Base-by-base conservation (phyloP, 108 stramenopile genomes). In the Cyclotella atomus region DNA sequence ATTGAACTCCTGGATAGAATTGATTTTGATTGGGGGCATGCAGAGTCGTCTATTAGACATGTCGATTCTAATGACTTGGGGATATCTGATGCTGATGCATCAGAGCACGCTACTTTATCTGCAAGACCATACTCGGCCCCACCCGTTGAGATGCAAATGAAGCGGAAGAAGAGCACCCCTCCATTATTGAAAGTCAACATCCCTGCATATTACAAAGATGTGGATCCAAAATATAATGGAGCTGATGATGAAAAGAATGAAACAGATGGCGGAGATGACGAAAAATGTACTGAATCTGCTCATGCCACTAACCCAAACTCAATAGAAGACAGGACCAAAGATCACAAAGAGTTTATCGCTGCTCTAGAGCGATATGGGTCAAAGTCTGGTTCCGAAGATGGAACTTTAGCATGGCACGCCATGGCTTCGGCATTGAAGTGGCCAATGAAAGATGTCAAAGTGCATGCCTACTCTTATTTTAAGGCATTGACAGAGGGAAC, bases 381-480 rank as follows among this genome's bases (percentile, higher is more conserved):
- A 1, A 41, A 44, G 9, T 28, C 64, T 44, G 63, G 73, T 29
- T 65, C 64, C 1, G 64, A 65, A 47, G 44, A 46, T 27, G 45
- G 64, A 3, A 49, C 64, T 7, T 24, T 47, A 53, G 73, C 73
- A 20, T 74, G 73, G 73, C 44, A 55, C 28, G 63, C 61, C 3
- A 74, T 74, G 63, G 73, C 73, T 12, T 32, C 29, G 7, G 63
- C 36, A 17, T 55, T 74, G 54, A 62, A 65, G 0, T 65, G 63
- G 53, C 2, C 54, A 8, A 24, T 57, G 2, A 25, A 57, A 36
- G 63, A 65, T 27, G 73, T 74, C 29, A 74, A 74, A 32, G 61
- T 74, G 5, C 57, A 74, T 65, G 73, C 73, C 3, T 74, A 65
- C 46, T 65, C 62, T 23, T 74, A 65, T 30, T 65, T 74, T 29